These are phyloP conservation scores for Nelumbo lutea DNA, from an alignment of 164 flowering plant genomes.

Conservation along the genomic window DNA sequence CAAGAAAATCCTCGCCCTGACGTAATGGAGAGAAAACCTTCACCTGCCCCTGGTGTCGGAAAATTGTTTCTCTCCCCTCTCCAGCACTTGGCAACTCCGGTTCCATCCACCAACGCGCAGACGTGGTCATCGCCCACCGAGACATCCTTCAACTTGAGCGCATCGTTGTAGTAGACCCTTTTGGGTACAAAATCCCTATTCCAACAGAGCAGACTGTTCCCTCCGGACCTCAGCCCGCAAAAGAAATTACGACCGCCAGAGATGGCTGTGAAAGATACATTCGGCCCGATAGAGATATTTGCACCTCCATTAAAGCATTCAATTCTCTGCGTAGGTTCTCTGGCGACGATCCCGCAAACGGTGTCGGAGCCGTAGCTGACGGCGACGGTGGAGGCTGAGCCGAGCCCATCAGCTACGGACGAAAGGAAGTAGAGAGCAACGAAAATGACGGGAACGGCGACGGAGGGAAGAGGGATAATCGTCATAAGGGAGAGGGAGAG, in stretches of 20 bases:
- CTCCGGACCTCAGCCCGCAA: constrained; percentile 76
- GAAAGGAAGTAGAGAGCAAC: constrained; percentile 7
- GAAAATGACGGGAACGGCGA: constrained; percentile 10
- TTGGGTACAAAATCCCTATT: constrained; percentile 20
- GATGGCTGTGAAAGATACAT: constrained; percentile 50
- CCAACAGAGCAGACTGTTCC: constrained; percentile 67
- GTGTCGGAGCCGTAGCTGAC: constrained; percentile 43
- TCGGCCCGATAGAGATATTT: constrained; percentile 26
- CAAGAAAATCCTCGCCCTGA: constrained; percentile 68
- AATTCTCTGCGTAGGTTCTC: constrained; percentile 32
- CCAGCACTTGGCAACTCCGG: constrained; percentile 53
- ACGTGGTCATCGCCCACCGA: constrained; percentile 65
- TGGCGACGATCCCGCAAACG: constrained; percentile 74
- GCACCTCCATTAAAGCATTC: constrained; percentile 23
- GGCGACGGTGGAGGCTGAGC: constrained; percentile 63
- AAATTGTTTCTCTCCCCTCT: constrained; percentile 23
- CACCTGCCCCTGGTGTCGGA: constrained; percentile 4
- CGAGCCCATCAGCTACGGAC: constrained; percentile 30
- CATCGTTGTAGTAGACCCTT: constrained; percentile 37
- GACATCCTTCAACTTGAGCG: constrained; percentile 31
- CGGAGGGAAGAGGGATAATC: constrained; percentile 15
- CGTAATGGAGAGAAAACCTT: constrained; percentile 30
- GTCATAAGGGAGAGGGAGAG: constrained; percentile 28
- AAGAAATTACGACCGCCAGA: constrained; percentile 61
- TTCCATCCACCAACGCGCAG: constrained; percentile 42